These are phyloP conservation scores for Venturia aucupariae DNA, from an alignment of 2,329 filamentous ascomycete species.

Conservation along the genomic window DNA sequence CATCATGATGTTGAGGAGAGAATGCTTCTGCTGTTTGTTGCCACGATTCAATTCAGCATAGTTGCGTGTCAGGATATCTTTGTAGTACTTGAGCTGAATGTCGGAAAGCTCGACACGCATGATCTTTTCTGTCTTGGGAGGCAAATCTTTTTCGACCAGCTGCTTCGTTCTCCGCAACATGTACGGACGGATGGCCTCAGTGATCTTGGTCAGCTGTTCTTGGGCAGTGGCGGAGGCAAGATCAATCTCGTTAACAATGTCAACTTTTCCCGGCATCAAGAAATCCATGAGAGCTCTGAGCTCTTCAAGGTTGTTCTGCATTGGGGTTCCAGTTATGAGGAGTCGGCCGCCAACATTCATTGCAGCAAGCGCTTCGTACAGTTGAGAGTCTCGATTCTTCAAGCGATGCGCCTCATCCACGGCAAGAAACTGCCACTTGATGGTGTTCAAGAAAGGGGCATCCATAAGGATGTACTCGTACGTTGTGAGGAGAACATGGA, in stretches of 20 bases:
- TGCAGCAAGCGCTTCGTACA: conserved; percentile 75
- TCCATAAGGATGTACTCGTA: conserved; percentile 94
- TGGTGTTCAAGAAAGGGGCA: conserved; percentile 69
- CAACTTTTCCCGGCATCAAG: conserved; percentile 85
- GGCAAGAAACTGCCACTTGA: conserved; percentile 96
- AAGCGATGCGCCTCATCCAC: conserved; percentile 95
- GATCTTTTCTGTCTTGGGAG: conserved; percentile 97
- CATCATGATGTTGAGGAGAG: conserved; percentile 97
- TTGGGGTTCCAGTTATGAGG: conserved; percentile 91
- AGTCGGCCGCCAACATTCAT: conserved; percentile 85
- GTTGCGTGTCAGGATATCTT: conserved; percentile 95
- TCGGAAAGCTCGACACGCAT: conserved; percentile 96
- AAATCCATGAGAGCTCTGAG: conserved; percentile 91
- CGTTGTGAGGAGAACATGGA: conserved; percentile 94
- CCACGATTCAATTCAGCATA: conserved; percentile 91
- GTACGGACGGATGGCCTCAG: conserved; percentile 79
- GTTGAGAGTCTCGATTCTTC: conserved; percentile 91
- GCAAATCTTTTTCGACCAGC: conserved; percentile 91
- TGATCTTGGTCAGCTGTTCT: conserved; percentile 76
- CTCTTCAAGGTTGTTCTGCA: conserved; percentile 94
- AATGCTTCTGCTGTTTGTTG: conserved; percentile 81
- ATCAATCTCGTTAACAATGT: conserved; percentile 88
- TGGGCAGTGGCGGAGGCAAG: conserved; percentile 75
- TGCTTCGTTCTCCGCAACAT: conserved; percentile 95
- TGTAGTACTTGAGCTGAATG: conserved; percentile 95